Percentiles rank a stretch among this genome's conserved stretches.
phyloP scores from a whole-genome alignment of 2,329 filamentous ascomycete species.

The Neopestalotiopsis rosae region DNA sequence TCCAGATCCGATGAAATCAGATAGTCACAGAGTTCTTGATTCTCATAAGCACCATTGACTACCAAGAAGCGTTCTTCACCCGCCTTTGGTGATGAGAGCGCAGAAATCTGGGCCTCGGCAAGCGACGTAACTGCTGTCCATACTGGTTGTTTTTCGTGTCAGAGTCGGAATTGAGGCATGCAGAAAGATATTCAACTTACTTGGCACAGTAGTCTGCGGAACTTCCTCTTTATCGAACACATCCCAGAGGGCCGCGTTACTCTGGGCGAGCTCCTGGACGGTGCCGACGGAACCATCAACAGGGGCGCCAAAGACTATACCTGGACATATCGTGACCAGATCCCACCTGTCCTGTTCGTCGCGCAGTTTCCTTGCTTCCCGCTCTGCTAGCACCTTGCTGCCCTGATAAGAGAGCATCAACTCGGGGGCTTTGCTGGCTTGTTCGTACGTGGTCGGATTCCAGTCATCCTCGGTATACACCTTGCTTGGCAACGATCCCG shows the following conservation, averaged over 20 bases:
- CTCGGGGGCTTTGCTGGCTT: slow-evolving; percentile 47
- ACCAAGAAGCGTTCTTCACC: slow-evolving; percentile 6
- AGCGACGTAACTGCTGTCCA: slow-evolving; percentile 13
- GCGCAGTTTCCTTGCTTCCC: slow-evolving; percentile 41
- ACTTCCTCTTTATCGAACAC: slow-evolving; percentile 12
- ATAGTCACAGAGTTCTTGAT: slow-evolving; percentile 11
- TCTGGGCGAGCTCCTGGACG: slow-evolving; percentile 8
- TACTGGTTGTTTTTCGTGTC: background rate
- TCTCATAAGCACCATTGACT: slow-evolving; percentile 10
- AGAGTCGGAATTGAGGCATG: background rate
- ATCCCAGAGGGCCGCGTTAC: background rate
- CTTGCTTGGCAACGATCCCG: slow-evolving; percentile 40
- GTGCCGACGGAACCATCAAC: slow-evolving; percentile 5
- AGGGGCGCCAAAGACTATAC: slow-evolving; percentile 46
- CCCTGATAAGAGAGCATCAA: slow-evolving; percentile 43
- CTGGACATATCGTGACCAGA: slow-evolving; percentile 50
- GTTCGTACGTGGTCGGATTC: slow-evolving; percentile 60
- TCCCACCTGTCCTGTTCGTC: slow-evolving; percentile 42
- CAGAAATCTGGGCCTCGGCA: slow-evolving; percentile 13
- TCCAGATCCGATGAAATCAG: slow-evolving; percentile 3
- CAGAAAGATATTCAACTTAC: background rate
- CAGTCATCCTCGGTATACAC: slow-evolving; percentile 59
- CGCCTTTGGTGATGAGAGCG: background rate
- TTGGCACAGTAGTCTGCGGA: slow-evolving; percentile 3
- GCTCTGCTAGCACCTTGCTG: slow-evolving; percentile 42